phyloP scores from a whole-genome alignment of 352 stramenopile species.

The Globisporangium apiculatum region DNA sequence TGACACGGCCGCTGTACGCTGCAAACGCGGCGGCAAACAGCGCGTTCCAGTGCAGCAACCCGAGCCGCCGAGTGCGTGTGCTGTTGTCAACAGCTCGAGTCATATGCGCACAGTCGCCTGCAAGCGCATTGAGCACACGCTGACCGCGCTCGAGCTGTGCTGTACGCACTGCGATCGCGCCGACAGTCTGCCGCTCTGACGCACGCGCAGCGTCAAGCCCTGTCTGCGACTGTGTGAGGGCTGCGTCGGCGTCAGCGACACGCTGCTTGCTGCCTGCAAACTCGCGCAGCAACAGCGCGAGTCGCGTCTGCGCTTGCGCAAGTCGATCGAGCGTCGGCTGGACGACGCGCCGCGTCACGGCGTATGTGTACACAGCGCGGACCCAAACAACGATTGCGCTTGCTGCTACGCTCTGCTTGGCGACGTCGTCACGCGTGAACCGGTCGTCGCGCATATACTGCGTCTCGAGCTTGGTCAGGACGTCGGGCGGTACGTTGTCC shows the following conservation, averaged over 20 bases:
- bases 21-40: conserved; percentile 37
- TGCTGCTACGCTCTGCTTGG: conserved; percentile 68
- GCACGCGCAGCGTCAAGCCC: conserved; percentile 19
- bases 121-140: conserved; percentile 26
- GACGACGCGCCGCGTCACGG: conserved; percentile 32
- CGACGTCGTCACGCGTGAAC: conserved; percentile 61
- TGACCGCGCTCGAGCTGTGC: conserved; percentile 22
- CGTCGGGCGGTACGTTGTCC: conserved; percentile 38
- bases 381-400: conserved; percentile 78
- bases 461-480: conserved; percentile 30
- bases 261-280: conserved; percentile 62
- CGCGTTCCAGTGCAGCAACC: conserved; percentile 43
- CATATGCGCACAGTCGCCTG: conserved; percentile 24
- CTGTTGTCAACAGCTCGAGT: conserved; percentile 11
- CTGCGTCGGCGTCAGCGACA: conserved; percentile 38
- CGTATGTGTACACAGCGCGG: conserved; percentile 61
- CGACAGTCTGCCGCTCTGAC: conserved; percentile 19
- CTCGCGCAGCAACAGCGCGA: conserved; percentile 53
- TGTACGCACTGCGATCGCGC: conserved; percentile 32
- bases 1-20: conserved; percentile 23
- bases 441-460: conserved; percentile 46
- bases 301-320: conserved; percentile 38
- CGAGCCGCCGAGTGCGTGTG: conserved; percentile 15
- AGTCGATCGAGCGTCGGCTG: conserved; percentile 64
- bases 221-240: conserved; percentile 14